Percentiles rank a stretch among this genome's conserved stretches.
Evolutionary conservation across 805 yeast genomes (phyloP).

Genomic region (Wickerhamiella sergipiensis): DNA sequence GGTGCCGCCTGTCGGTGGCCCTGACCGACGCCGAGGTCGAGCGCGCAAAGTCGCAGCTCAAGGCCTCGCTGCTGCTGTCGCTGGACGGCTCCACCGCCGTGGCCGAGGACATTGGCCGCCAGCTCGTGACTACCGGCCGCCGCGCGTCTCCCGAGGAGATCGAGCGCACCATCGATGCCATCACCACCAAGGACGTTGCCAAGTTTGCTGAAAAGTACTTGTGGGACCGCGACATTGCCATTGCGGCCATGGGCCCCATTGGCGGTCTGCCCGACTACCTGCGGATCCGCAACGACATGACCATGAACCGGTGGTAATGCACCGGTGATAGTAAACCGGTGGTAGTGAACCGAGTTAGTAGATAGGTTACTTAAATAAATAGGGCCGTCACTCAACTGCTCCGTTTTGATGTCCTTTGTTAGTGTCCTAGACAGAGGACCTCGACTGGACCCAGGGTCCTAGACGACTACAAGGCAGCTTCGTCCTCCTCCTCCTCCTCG

Average conservation of each 20-base stretch:
- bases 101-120: constrained; percentile 97
- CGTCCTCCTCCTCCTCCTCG: constrained; percentile 27
- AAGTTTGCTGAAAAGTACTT: constrained; percentile 80
- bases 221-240: constrained; percentile 64
- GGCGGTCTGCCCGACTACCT: constrained; percentile 53
- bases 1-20: constrained; percentile 78
- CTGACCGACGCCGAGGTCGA: constrained; percentile 76
- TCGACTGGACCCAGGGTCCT: no score
- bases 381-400: no score
- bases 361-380: not conserved
- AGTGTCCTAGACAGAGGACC: no score
- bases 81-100: constrained; percentile 91
- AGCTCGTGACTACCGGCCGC: constrained; percentile 84
- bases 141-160: constrained; percentile 62
- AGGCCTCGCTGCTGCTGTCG: constrained; percentile 79
- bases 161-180: constrained; percentile 59
- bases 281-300: constrained; percentile 40
- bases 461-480: no score
- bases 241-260: constrained; percentile 85
- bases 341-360: no score
- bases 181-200: constrained; percentile 66
- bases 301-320: constrained; percentile 28
- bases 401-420: no score
- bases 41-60: constrained; percentile 86
- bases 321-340: no score